A percentile compares a stretch with the other conserved stretches of the same genome.
Conservation (phyloP, 305 asterid genomes). For the Striga hermonthica region DNA sequence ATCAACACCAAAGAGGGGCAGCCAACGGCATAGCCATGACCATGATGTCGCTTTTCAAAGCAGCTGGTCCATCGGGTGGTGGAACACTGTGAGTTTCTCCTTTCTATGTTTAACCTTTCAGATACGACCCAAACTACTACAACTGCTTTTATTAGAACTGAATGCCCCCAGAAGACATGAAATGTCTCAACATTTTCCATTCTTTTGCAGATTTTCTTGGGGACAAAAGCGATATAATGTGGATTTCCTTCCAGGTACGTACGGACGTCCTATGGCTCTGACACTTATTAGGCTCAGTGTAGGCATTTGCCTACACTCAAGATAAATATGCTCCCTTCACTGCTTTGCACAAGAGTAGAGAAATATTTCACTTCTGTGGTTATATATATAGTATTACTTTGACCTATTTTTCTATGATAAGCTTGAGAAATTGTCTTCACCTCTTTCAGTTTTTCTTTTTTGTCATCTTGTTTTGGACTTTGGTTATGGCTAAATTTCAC, state of each 20-base stretch:
- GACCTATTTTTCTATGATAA: no score
- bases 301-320: not conserved
- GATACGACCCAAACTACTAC: not conserved
- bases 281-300: not conserved
- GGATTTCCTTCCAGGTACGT: conserved; percentile 61
- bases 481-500: no score
- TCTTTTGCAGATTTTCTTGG: conserved; percentile 59
- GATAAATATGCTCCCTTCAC: no score
- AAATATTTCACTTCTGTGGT: no score
- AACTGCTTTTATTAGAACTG: not conserved
- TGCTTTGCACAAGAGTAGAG: no score
- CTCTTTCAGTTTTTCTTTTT: no score
- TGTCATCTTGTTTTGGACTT: no score
- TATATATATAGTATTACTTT: no score
- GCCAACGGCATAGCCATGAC: conserved; percentile 84
- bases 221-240: conserved; percentile 57
- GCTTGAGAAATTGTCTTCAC: no score
- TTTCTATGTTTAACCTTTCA: not conserved
- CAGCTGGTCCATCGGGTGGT: conserved; percentile 76
- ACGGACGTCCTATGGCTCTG: not conserved
- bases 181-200: not conserved
- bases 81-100: conserved; percentile 66
- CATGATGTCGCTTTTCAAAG: conserved; percentile 64
- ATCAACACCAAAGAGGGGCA: conserved; percentile 75
- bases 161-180: not conserved